A percentile compares a stretch with the other conserved stretches of the same genome.
Conservation (phyloP, 805 yeast species). For the Ogataea minuta region DNA sequence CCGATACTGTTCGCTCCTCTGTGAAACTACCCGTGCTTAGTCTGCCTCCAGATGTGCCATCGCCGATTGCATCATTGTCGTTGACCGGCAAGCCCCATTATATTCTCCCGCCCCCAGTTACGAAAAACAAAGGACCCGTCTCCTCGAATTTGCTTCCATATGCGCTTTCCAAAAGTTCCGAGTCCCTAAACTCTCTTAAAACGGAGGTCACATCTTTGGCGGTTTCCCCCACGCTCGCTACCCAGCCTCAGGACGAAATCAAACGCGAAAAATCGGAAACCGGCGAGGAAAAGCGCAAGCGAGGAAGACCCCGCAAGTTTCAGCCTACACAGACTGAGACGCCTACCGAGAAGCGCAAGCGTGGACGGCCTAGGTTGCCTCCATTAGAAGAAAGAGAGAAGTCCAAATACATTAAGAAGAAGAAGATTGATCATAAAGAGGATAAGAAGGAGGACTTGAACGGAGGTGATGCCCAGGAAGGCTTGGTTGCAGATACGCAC, state of each 20-base stretch:
- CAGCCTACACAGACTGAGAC: conserved; percentile 8
- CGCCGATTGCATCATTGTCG: conserved; percentile 14
- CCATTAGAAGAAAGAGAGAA: conserved; percentile 28
- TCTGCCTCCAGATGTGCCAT: conserved; percentile 19
- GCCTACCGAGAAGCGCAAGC: conserved; percentile 21
- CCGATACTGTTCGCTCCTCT: conserved; percentile 8
- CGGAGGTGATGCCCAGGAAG: background rate
- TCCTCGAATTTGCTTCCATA: conserved; percentile 7
- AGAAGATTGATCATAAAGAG: conserved; percentile 11
- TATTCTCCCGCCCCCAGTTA: conserved; percentile 19
- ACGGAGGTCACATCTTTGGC: background rate
- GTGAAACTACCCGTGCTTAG: conserved; percentile 12
- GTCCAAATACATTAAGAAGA: conserved; percentile 25
- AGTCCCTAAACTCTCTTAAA: background rate
- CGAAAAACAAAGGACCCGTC: conserved; percentile 10
- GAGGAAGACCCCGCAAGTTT: conserved; percentile 29
- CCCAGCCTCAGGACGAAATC: background rate
- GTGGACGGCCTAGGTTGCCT: conserved; percentile 32
- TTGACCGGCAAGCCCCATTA: conserved; percentile 13
- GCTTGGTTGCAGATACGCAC: background rate
- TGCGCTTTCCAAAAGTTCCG: conserved; percentile 2
- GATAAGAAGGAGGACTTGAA: conserved; percentile 3
- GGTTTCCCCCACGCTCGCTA: background rate
- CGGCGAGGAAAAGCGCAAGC: conserved; percentile 18
- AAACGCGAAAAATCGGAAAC: conserved; percentile 9